phyloP scores from a whole-genome alignment of 2,329 filamentous ascomycete species.

The Coniella vitis region DNA sequence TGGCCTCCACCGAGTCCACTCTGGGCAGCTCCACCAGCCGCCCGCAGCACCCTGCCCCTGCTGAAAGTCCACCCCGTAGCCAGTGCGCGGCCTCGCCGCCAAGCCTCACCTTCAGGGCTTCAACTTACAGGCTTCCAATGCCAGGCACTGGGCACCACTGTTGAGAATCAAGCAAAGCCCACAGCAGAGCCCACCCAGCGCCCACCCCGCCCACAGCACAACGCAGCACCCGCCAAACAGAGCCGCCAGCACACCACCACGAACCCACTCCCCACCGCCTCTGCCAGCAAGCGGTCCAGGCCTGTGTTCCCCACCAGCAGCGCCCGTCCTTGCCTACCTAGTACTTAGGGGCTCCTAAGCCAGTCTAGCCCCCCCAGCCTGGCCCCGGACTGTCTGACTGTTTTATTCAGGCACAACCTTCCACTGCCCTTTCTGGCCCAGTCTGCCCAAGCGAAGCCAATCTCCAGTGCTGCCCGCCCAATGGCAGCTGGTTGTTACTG shows the following conservation, averaged over 20 bases:
- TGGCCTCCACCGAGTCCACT: constrained; percentile 14
- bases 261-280: constrained; percentile 5
- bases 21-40: neutral
- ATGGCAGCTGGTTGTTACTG: no score
- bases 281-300: constrained; percentile 1
- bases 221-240: neutral
- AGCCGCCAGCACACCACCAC: neutral
- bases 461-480: no score
- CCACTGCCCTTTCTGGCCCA: no score
- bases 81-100: neutral
- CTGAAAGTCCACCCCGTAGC: neutral
- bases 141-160: neutral
- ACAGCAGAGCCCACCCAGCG: neutral
- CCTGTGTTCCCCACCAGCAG: neutral
- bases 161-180: neutral
- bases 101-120: neutral
- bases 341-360: no score
- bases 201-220: neutral
- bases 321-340: neutral
- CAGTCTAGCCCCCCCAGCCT: neutral
- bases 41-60: neutral
- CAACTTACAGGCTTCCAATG: neutral
- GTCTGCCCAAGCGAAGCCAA: no score
- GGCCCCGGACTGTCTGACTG: no score
- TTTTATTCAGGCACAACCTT: no score